Evolutionary conservation across 2,329 filamentous ascomycete species (phyloP).

Genomic region (Apiospora hydei): DNA sequence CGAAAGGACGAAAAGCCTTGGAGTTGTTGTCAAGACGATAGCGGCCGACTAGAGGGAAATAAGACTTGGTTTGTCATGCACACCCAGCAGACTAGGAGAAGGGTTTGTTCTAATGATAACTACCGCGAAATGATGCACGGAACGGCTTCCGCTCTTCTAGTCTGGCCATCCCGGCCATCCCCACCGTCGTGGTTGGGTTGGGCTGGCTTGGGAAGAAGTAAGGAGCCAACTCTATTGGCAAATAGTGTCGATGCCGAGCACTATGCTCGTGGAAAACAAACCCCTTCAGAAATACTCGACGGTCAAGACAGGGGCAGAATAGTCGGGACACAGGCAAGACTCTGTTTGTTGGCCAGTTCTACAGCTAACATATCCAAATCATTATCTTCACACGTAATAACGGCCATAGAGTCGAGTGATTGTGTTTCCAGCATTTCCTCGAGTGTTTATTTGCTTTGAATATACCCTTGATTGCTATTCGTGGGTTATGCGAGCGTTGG

Average conservation of each 20-base stretch:
- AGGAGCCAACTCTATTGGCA: conserved; percentile 18
- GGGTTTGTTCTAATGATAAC: conserved; percentile 13
- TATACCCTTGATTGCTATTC: no score
- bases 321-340: no score
- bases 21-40: conserved; percentile 12
- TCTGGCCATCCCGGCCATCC: background rate
- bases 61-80: conserved; percentile 8
- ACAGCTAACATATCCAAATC: no score
- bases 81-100: background rate
- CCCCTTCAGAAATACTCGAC: background rate
- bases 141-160: conserved; percentile 16
- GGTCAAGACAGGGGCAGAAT: background rate
- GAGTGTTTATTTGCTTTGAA: no score
- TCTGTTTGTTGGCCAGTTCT: no score
- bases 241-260: conserved; percentile 8
- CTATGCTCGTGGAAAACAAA: background rate
- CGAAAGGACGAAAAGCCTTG: background rate
- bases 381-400: no score
- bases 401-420: no score
- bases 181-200: background rate
- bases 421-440: no score
- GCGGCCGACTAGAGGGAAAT: background rate
- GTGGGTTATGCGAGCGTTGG: no score
- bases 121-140: conserved; percentile 18
- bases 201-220: background rate